Percentiles rank a stretch among this genome's conserved stretches.
Evolutionary conservation across 2,329 filamentous ascomycete species (phyloP).

Genomic region (Arthrobotrys sinensis): DNA sequence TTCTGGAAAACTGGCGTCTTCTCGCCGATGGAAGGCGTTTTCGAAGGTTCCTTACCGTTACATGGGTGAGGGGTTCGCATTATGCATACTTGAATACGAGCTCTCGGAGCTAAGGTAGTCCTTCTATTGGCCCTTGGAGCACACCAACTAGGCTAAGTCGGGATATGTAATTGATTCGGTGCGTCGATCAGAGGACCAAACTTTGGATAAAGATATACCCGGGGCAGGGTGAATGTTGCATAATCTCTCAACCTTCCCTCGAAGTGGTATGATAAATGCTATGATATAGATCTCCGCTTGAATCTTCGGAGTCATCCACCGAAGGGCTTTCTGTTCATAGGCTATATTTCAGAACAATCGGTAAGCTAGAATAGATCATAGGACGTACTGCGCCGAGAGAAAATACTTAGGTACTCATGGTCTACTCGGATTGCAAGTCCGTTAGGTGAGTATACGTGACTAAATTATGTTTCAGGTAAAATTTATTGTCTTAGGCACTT

Average conservation of each 20-base stretch:
- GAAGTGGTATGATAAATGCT: conserved; percentile 21
- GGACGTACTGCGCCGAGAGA: background rate
- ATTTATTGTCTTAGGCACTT: background rate
- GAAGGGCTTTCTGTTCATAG: background rate
- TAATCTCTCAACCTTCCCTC: conserved; percentile 33
- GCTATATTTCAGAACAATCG: conserved; percentile 1
- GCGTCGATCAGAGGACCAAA: conserved; percentile 49
- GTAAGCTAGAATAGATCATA: background rate
- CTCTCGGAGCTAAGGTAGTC: conserved; percentile 12
- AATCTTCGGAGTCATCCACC: conserved; percentile 10
- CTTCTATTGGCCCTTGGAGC: conserved; percentile 27
- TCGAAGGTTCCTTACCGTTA: conserved; percentile 54
- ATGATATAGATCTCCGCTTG: conserved; percentile 9
- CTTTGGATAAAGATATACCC: conserved; percentile 48
- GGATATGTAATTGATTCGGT: conserved; percentile 10
- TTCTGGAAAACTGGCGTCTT: conserved; percentile 31
- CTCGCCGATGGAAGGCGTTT: conserved; percentile 46
- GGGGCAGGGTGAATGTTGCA: conserved; percentile 35
- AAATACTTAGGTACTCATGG: too few species aligned
- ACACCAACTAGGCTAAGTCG: background rate
- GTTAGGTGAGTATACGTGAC: background rate
- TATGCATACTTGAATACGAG: conserved; percentile 43
- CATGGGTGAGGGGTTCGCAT: conserved; percentile 19
- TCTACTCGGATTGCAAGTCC: background rate
- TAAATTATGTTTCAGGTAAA: conserved; percentile 3